Conservation (phyloP, 1,284 basidiomycete genomes). For the Athelia psychrophila region DNA sequence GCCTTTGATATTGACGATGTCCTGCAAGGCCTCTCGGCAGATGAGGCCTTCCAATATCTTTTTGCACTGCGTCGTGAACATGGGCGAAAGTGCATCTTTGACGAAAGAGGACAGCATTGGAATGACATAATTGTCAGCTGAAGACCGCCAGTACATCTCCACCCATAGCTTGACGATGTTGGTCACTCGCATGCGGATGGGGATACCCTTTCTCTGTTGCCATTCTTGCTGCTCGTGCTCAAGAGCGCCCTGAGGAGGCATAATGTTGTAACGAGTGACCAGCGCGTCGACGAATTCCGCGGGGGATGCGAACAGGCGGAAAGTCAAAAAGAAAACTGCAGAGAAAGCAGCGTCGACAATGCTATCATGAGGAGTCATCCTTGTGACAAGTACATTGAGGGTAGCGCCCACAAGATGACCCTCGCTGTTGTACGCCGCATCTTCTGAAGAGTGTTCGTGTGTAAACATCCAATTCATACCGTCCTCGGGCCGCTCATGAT, state of each 20-base stretch:
- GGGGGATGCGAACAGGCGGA: slow-evolving; percentile 90
- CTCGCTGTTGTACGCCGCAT: slow-evolving; percentile 89
- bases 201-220: slow-evolving; percentile 85
- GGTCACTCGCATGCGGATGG: slow-evolving; percentile 85
- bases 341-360: slow-evolving; percentile 84
- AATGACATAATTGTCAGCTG: slow-evolving; percentile 61
- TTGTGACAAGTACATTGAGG: slow-evolving; percentile 85
- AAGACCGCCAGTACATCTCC: slow-evolving; percentile 84
- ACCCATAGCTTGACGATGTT: slow-evolving; percentile 95
- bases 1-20: slow-evolving; percentile 47
- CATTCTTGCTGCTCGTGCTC: slow-evolving; percentile 70
- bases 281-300: slow-evolving; percentile 73
- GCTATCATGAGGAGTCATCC: slow-evolving; percentile 94
- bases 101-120: slow-evolving; percentile 63
- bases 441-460: slow-evolving; percentile 74
- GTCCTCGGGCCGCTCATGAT: slow-evolving; percentile 37
- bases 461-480: slow-evolving; percentile 56
- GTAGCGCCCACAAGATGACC: slow-evolving; percentile 91
- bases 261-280: slow-evolving; percentile 79
- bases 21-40: slow-evolving; percentile 45
- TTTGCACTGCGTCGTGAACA: slow-evolving; percentile 59
- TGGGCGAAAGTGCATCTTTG: slow-evolving; percentile 53
- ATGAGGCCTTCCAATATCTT: slow-evolving; percentile 73
- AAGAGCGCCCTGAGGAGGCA: slow-evolving; percentile 54
- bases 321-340: slow-evolving; percentile 92